Evolutionary conservation across 495 filamentous ascomycete genomes (phyloP).

Genomic region (Hypoxylon lienhwacheense): DNA sequence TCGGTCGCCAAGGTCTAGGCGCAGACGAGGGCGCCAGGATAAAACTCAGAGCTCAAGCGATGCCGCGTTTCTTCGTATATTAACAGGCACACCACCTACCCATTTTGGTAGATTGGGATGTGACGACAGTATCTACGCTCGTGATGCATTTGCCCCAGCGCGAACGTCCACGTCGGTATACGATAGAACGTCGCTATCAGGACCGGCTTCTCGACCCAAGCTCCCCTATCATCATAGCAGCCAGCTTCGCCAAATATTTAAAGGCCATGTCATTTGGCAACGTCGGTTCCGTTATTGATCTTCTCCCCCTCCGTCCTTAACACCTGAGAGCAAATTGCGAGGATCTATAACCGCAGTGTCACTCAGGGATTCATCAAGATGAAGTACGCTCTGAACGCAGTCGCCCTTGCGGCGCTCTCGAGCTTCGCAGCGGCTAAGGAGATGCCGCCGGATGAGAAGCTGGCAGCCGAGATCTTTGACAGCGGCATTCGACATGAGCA

Average conservation of each 20-base stretch:
- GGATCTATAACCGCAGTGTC: constrained; percentile 7
- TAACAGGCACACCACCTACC: constrained; percentile 30
- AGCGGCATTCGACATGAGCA: constrained; percentile 49
- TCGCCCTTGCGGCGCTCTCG: constrained; percentile 41
- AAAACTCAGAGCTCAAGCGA: constrained; percentile 22
- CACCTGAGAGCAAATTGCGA: constrained; percentile 11
- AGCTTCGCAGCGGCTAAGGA: constrained; percentile 42
- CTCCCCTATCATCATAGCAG: constrained; percentile 9
- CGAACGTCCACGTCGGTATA: constrained; percentile 27
- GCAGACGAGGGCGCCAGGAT: constrained; percentile 26
- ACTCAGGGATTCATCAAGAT: constrained; percentile 23
- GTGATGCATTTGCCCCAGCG: constrained; percentile 31
- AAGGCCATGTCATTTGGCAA: too few species aligned
- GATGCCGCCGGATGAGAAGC: constrained; percentile 36
- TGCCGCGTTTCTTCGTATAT: constrained; percentile 29
- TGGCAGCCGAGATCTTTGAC: constrained; percentile 45
- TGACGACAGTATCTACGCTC: constrained; percentile 37
- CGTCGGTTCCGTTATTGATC: too few species aligned
- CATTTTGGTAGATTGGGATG: constrained; percentile 33
- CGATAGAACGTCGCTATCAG: constrained; percentile 11
- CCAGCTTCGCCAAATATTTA: constrained; percentile 18
- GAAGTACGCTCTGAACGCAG: constrained; percentile 37
- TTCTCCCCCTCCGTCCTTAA: constrained; percentile 1
- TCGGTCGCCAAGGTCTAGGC: constrained; percentile 30
- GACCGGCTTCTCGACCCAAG: constrained; percentile 27